Percentiles rank a stretch among this genome's conserved stretches.
Evolutionary conservation across 805 yeast species (phyloP).

Genomic region (Candida ortonii): DNA sequence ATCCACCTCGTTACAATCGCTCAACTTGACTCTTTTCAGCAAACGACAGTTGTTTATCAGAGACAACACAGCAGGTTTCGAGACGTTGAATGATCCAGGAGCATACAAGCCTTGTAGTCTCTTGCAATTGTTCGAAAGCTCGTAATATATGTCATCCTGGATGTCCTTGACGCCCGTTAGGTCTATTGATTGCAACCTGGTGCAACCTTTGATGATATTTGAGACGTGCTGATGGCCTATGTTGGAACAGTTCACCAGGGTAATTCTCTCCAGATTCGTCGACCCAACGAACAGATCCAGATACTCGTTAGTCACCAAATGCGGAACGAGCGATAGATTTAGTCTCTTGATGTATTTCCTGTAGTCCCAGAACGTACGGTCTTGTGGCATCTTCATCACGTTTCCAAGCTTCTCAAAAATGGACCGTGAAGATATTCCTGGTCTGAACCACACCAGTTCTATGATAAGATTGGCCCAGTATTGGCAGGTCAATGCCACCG

Average conservation of each 20-base stretch:
- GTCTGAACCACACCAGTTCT: conserved; percentile 86
- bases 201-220: conserved; percentile 59
- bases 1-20: conserved; percentile 64
- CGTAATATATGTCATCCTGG: conserved; percentile 65
- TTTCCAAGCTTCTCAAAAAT: conserved; percentile 52
- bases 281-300: conserved; percentile 64
- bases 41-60: conserved; percentile 64
- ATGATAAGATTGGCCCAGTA: conserved; percentile 76
- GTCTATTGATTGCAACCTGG: conserved; percentile 78
- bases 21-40: conserved; percentile 78
- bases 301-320: conserved; percentile 60
- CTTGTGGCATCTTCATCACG: conserved; percentile 50
- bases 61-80: conserved; percentile 58
- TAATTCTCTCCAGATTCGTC: conserved; percentile 75
- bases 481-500: conserved; percentile 69
- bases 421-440: conserved; percentile 54
- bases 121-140: conserved; percentile 68
- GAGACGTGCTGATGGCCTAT: conserved; percentile 62
- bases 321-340: conserved; percentile 73
- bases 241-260: conserved; percentile 74
- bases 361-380: conserved; percentile 61
- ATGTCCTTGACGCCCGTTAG: conserved; percentile 72
- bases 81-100: conserved; percentile 73
- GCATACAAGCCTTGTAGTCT: conserved; percentile 87
- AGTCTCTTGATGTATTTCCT: conserved; percentile 70